phyloP scores from a whole-genome alignment of 305 asterid species.

The Fraxinus velutina region DNA sequence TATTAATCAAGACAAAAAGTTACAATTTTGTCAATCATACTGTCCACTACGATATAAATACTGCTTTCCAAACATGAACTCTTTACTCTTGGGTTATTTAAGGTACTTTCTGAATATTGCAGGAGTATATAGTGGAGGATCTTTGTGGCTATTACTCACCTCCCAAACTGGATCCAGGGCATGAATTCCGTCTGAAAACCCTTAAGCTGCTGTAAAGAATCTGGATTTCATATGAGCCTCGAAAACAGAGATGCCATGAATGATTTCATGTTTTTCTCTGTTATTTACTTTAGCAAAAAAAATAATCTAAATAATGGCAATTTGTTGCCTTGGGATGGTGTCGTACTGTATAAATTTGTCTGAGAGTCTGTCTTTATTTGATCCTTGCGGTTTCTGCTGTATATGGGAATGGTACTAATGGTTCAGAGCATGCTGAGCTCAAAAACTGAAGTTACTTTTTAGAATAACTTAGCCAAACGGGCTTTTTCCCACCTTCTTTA shows the following conservation, averaged over 20 bases:
- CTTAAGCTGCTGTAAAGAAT: constrained; percentile 42
- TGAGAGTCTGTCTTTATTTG: background rate
- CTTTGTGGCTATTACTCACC: constrained; percentile 45
- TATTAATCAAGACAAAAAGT: background rate
- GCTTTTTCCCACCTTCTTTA: background rate
- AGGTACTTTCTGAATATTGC: constrained; percentile 23
- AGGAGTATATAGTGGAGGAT: constrained; percentile 58
- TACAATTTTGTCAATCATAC: background rate
- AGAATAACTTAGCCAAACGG: background rate
- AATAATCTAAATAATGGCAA: background rate
- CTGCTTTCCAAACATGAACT: background rate
- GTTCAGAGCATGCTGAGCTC: background rate
- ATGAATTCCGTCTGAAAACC: constrained; percentile 47
- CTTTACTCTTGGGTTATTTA: background rate
- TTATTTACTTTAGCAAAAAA: background rate
- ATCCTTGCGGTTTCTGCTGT: background rate
- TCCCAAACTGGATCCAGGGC: constrained; percentile 43
- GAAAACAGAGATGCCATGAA: background rate
- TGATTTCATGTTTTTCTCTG: background rate
- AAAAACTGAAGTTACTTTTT: background rate
- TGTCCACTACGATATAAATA: background rate
- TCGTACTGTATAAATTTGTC: background rate
- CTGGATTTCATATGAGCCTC: background rate
- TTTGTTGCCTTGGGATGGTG: background rate
- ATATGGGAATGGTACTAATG: background rate